These are phyloP conservation scores for Cryptococcus sp. DNA, from an alignment of 1,284 basidiomycete genomes.

Conservation along the genomic window DNA sequence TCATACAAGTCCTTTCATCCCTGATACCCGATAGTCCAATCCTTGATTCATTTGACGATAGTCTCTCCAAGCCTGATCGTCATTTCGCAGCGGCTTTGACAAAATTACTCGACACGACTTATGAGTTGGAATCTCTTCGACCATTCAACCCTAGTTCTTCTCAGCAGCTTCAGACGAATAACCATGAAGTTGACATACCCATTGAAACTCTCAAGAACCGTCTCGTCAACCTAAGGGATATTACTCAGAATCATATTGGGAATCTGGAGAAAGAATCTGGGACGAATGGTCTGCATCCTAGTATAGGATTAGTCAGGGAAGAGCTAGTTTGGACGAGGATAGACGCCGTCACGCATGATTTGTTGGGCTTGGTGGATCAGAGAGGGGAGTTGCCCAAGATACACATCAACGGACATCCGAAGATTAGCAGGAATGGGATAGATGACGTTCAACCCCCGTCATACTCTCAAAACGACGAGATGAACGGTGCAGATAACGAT, in stretches of 20 bases:
- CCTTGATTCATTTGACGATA: background rate
- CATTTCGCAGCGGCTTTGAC: constrained; percentile 27
- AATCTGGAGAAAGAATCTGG: constrained; percentile 16
- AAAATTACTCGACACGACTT: constrained; percentile 35
- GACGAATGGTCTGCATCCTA: constrained; percentile 1
- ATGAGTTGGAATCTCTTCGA: constrained; percentile 28
- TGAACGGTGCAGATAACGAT: background rate
- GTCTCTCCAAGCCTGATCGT: constrained; percentile 5
- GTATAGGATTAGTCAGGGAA: constrained; percentile 15
- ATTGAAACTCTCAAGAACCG: background rate
- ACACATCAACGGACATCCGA: background rate
- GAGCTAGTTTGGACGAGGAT: constrained; percentile 33
- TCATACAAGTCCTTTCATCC: constrained; percentile 4
- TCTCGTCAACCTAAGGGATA: background rate
- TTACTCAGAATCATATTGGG: background rate
- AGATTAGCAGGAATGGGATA: background rate
- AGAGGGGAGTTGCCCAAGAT: background rate
- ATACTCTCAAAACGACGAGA: background rate
- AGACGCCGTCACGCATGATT: constrained; percentile 20
- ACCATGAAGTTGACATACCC: background rate
- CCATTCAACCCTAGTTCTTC: background rate
- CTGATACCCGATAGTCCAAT: background rate
- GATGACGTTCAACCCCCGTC: constrained; percentile 1
- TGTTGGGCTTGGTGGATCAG: constrained; percentile 15
- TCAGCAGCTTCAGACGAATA: background rate